Evolutionary conservation across 345 rosid species (phyloP).

Genomic region (Melaleuca alternifolia): DNA sequence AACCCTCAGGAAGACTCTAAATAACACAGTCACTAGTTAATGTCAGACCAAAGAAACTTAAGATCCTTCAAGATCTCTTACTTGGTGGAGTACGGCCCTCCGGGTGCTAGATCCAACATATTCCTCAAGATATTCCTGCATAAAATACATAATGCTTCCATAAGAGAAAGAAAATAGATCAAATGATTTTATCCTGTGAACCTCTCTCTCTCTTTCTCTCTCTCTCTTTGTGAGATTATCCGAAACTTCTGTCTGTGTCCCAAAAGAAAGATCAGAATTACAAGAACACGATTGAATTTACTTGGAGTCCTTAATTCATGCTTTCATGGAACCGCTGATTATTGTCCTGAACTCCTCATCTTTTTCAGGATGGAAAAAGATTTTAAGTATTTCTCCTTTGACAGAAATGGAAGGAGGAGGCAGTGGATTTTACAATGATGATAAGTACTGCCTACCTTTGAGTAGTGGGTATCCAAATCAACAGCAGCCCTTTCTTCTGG

Average conservation of each 20-base stretch:
- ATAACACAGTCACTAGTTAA: background rate
- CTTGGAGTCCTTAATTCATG: background rate
- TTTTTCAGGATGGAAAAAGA: background rate
- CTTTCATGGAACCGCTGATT: background rate
- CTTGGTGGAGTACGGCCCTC: slow-evolving; percentile 65
- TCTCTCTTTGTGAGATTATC: background rate
- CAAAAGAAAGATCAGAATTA: background rate
- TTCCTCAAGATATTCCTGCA: slow-evolving; percentile 82
- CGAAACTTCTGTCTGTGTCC: background rate
- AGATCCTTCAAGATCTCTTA: slow-evolving; percentile 8
- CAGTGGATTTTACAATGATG: background rate
- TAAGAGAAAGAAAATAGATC: background rate
- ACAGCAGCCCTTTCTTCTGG: slow-evolving; percentile 91
- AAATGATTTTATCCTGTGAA: background rate
- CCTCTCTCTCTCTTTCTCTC: background rate
- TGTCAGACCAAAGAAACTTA: background rate
- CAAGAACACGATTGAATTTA: background rate
- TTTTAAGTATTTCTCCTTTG: background rate
- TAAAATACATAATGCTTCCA: background rate
- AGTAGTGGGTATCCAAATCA: slow-evolving; percentile 91
- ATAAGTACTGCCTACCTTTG: slow-evolving; percentile 35
- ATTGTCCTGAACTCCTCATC: background rate
- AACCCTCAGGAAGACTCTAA: background rate
- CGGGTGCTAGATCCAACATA: slow-evolving; percentile 49
- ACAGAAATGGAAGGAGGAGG: background rate